Conservation (phyloP, 192 early-diverging fungal genomes). For the Haplosporangium gracile region DNA sequence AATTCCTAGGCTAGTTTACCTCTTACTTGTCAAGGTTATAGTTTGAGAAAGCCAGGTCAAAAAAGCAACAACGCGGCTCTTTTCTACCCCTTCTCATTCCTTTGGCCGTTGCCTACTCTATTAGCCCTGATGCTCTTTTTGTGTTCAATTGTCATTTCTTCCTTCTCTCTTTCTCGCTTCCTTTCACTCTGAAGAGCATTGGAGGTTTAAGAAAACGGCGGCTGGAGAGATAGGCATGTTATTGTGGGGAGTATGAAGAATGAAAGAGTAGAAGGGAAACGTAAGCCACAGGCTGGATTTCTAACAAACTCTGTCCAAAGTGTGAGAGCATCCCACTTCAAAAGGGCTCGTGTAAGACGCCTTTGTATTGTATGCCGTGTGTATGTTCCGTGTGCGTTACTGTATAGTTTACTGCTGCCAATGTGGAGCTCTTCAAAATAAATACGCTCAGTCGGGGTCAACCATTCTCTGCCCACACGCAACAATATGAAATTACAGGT, state of each 20-base stretch:
- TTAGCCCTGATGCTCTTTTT: background rate
- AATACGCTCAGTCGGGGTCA: background rate
- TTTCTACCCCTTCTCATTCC: conserved; percentile 6
- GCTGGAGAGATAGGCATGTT: background rate
- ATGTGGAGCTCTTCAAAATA: background rate
- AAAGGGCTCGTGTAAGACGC: background rate
- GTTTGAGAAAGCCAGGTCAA: background rate
- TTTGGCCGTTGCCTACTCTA: background rate
- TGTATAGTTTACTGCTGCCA: background rate
- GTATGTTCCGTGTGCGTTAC: background rate
- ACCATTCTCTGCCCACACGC: background rate
- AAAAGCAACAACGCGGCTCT: background rate
- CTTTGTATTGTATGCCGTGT: background rate
- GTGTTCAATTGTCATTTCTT: background rate
- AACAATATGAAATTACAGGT: background rate
- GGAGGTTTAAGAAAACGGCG: background rate
- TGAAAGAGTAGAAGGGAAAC: background rate
- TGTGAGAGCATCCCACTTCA: background rate
- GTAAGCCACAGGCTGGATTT: conserved; percentile 2
- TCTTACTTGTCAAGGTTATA: background rate
- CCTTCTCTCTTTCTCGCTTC: background rate
- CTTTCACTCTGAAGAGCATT: background rate
- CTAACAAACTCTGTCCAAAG: background rate
- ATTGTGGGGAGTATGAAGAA: background rate
- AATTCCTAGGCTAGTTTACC: too few species aligned